Evolutionary conservation across 169 alveolate species (phyloP).

Genomic region (Eimeria falciformis): DNA sequence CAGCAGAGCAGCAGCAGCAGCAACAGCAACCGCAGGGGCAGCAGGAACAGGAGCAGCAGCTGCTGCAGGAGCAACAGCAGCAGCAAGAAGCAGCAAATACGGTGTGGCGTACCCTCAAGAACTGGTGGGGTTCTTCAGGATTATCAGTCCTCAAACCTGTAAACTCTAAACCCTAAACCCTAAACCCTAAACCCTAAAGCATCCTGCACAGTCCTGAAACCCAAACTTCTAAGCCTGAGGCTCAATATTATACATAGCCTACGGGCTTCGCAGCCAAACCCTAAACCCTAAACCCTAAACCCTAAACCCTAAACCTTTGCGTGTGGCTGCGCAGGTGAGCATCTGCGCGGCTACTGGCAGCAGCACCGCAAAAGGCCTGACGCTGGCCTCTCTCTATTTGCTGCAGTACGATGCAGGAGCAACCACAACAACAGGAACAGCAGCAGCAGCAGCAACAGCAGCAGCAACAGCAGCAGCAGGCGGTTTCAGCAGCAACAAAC

Average conservation of each 20-base stretch:
- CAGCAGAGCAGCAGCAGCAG: conserved; percentile 51
- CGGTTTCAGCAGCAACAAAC: background rate
- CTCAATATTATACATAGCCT: conserved; percentile 22
- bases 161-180: conserved; percentile 44
- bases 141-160: background rate
- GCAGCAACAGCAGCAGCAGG: conserved; percentile 31
- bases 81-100: background rate
- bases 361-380: conserved; percentile 15
- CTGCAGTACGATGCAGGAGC: conserved; percentile 41
- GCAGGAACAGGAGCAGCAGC: background rate
- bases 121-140: conserved; percentile 27
- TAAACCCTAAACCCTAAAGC: conserved; percentile 16
- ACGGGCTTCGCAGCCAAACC: background rate
- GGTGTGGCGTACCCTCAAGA: background rate
- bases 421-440: background rate
- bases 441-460: conserved; percentile 37
- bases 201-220: background rate
- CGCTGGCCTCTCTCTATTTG: conserved; percentile 8
- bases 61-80: too few species aligned
- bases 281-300: background rate
- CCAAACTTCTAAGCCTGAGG: conserved; percentile 3
- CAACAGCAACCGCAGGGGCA: conserved; percentile 10
- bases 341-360: background rate
- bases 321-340: background rate
- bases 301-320: background rate